phyloP scores from a whole-genome alignment of 257 asterid species.

The Solanum gandarillasii region DNA sequence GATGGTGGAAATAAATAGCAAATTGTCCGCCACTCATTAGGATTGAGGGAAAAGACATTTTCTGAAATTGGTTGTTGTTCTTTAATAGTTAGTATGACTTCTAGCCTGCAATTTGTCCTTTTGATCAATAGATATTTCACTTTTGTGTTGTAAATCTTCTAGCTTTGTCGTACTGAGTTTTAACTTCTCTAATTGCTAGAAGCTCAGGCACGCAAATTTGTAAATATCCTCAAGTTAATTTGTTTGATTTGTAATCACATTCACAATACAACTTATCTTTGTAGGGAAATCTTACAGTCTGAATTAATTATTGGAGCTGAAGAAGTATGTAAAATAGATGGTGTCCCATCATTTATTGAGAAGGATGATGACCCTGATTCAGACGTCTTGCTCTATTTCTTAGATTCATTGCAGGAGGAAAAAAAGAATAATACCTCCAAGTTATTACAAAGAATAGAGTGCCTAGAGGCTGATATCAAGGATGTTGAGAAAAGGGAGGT shows the following conservation, averaged over 20 bases:
- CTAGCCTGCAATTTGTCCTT: not conserved
- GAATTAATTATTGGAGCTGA: conserved; percentile 17
- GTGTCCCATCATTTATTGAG: conserved; percentile 8
- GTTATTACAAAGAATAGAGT: conserved; percentile 14
- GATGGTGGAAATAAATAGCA: not conserved
- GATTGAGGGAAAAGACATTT: not conserved
- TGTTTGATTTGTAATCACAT: not conserved
- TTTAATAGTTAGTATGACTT: not conserved
- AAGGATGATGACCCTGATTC: conserved; percentile 21
- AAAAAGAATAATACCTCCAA: conserved; percentile 10
- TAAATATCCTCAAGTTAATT: not conserved
- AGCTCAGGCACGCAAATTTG: not conserved
- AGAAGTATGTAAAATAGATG: conserved; percentile 9
- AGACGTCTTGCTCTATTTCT: conserved; percentile 36
- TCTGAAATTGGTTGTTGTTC: not conserved
- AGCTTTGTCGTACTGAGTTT: not conserved
- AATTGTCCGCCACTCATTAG: not conserved
- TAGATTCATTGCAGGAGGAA: conserved; percentile 15
- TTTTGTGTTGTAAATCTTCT: not conserved
- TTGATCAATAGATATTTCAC: not conserved
- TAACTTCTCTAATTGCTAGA: not conserved
- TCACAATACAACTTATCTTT: not conserved
- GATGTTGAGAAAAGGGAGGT: conserved; percentile 12
- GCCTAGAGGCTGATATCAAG: conserved; percentile 31
- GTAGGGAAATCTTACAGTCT: conserved; percentile 39